Percentiles rank a stretch among this genome's conserved stretches.
These are phyloP conservation scores for Neofusicoccum umdonicola DNA, from an alignment of 2,329 filamentous ascomycete species.

Conservation along the genomic window DNA sequence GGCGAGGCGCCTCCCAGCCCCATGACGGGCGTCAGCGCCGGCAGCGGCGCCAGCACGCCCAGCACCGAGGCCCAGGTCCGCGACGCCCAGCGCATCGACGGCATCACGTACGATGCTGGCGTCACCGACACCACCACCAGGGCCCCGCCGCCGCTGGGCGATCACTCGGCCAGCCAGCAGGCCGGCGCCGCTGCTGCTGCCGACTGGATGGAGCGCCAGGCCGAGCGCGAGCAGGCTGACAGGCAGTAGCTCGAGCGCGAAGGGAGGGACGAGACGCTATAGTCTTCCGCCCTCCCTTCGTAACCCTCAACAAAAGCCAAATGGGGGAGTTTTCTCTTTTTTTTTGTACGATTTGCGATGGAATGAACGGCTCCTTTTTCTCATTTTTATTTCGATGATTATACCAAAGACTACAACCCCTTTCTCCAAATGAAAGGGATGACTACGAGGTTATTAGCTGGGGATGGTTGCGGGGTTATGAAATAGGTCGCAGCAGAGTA, in stretches of 20 bases:
- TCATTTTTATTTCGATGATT: neutral
- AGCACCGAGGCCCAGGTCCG: constrained; percentile 36
- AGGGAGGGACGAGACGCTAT: too few relatives aligned
- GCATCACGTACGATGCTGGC: constrained; percentile 45
- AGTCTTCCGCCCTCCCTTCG: too few relatives aligned
- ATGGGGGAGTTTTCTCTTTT: neutral
- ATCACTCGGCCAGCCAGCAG: neutral
- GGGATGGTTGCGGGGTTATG: neutral
- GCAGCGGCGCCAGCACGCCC: constrained; percentile 30
- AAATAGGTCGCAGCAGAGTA: too few relatives aligned
- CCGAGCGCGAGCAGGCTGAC: neutral
- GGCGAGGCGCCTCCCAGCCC: constrained; percentile 23
- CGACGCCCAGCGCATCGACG: constrained; percentile 45
- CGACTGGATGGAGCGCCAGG: constrained; percentile 13
- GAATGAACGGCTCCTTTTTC: neutral
- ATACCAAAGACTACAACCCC: constrained; percentile 10
- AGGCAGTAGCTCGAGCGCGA: neutral
- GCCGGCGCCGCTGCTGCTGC: constrained; percentile 12
- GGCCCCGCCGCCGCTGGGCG: constrained; percentile 26
- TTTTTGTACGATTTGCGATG: constrained; percentile 1
- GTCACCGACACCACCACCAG: constrained; percentile 41
- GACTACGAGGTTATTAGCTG: neutral
- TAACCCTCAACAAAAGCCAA: neutral
- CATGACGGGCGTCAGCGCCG: constrained; percentile 30
- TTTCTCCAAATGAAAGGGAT: neutral